These are phyloP conservation scores for Solanum tarapatanum DNA, from an alignment of 257 asterid genomes.

Conservation along the genomic window DNA sequence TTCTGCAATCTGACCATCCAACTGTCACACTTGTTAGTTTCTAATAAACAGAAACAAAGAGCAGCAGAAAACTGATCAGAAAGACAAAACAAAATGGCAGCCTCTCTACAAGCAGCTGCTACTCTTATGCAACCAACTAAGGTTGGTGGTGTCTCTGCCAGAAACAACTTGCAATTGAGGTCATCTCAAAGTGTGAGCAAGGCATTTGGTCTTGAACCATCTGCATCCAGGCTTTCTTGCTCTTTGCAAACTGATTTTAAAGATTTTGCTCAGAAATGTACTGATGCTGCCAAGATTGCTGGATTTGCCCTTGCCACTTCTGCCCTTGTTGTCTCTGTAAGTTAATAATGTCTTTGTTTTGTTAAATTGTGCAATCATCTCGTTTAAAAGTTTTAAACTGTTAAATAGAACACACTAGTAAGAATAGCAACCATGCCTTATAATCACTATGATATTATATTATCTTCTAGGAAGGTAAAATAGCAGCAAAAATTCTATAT, in stretches of 20 bases:
- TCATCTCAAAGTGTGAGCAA: conserved; percentile 38
- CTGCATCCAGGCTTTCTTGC: conserved; percentile 44
- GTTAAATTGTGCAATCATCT: not conserved
- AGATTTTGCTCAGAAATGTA: conserved; percentile 68
- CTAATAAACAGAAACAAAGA: conserved; percentile 3
- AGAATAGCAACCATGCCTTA: no score
- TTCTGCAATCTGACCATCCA: conserved; percentile 1
- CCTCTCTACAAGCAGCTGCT: conserved; percentile 86
- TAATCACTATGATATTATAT: no score
- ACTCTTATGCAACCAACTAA: conserved; percentile 81
- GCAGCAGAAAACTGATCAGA: not conserved
- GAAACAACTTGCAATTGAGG: conserved; percentile 47
- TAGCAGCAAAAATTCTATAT: no score
- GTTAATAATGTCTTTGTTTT: not conserved
- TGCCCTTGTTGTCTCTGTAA: conserved; percentile 84
- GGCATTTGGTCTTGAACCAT: conserved; percentile 55
- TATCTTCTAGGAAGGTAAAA: no score
- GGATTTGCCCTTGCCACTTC: conserved; percentile 98
- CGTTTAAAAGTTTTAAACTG: not conserved
- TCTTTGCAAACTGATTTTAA: conserved; percentile 74
- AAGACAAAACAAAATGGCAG: conserved; percentile 44
- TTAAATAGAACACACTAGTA: not conserved
- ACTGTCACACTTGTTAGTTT: conserved; percentile 1
- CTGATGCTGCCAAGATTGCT: conserved; percentile 90
- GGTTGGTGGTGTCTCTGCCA: conserved; percentile 37